These are phyloP conservation scores for Hirsutella minnesotensis DNA, from an alignment of 2,329 filamentous ascomycete species.

Conservation along the genomic window DNA sequence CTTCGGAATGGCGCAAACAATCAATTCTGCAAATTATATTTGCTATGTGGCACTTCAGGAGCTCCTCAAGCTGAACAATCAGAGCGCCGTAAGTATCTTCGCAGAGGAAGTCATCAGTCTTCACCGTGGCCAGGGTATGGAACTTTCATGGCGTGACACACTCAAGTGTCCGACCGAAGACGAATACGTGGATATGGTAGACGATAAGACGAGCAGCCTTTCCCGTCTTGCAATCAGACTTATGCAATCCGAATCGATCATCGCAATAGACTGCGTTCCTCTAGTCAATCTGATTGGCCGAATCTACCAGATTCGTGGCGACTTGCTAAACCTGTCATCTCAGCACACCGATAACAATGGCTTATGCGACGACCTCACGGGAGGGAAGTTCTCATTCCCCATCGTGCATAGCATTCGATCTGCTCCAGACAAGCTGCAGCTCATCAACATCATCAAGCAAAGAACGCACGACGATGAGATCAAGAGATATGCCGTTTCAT, in stretches of 20 bases:
- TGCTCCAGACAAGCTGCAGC: conserved; percentile 60
- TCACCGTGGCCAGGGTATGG: conserved; percentile 81
- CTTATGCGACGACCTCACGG: conserved; percentile 86
- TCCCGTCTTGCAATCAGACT: conserved; percentile 78
- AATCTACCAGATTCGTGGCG: conserved; percentile 83
- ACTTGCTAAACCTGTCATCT: conserved; percentile 81
- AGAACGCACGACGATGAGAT: conserved; percentile 78
- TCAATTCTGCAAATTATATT: conserved; percentile 83
- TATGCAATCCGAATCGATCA: conserved; percentile 64
- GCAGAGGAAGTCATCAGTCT: conserved; percentile 76
- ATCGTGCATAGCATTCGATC: conserved; percentile 86
- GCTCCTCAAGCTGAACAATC: conserved; percentile 58
- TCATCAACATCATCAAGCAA: conserved; percentile 88
- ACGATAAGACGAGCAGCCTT: conserved; percentile 79
- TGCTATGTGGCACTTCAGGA: conserved; percentile 74
- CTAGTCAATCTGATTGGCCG: conserved; percentile 81
- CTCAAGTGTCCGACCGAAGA: conserved; percentile 75
- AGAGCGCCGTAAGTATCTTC: conserved; percentile 56
- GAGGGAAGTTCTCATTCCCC: conserved; percentile 94
- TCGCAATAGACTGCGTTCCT: conserved; percentile 58
- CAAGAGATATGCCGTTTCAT: conserved; percentile 79
- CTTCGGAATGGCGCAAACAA: conserved; percentile 77
- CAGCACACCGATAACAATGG: conserved; percentile 84
- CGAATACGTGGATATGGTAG: conserved; percentile 86
- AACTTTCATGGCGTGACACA: conserved; percentile 80